Evolutionary conservation across 73 alveolate species (phyloP), one percentile per base, ranked within the genome.

Genomic region (Paramecium tetraurelia): DNA sequence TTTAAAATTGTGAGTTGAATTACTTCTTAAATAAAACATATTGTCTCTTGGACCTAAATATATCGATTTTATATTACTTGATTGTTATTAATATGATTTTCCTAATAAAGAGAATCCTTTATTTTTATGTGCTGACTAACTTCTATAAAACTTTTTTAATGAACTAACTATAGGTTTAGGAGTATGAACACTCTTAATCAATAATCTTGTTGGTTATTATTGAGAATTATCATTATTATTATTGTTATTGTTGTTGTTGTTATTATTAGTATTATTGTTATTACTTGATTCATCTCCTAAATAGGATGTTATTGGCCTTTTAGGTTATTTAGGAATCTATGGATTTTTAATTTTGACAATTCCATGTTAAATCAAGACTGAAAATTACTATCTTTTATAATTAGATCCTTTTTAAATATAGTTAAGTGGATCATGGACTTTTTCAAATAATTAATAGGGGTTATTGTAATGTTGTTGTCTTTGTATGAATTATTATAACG

Each of bases 111-210:
- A 31, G 27, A 27, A 63, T 63, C 84, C 84, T 12, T 63, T 63
- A 33, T 20, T 20, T 80, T 80, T 44, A 14, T 44, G 40, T 16
- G 76, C 90, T 14, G 90, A 80, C 2, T 40, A 80, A 80, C 90
- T 43, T 44, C 75, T 44, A 48, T 53, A 53, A 53, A 80, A 44
- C n/a, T 43, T 80, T 46, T 46, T 80, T 27, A 80, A 24, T 2
- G 70, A 22, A 31, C 38, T 43, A 8, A 80, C 75, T 5, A 80
- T 80, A 12, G 90, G 90, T 80, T 80, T 80, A n/a, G 90, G 90
- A 44, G 90, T 80, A 48, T 80, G 75, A 1, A 80, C 43, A 24
- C 90, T 80, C 29, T 48, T 46, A 20, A 40, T 80, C 10, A 22
- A 80, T 22, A 80, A 80, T 80, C 90, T 40, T 43, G 70, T 80